Evolutionary conservation across 1,139 yeast genomes (phyloP), one percentile per base, ranked within the genome.

Genomic region (Yamadazyma spencermartinsiae): DNA sequence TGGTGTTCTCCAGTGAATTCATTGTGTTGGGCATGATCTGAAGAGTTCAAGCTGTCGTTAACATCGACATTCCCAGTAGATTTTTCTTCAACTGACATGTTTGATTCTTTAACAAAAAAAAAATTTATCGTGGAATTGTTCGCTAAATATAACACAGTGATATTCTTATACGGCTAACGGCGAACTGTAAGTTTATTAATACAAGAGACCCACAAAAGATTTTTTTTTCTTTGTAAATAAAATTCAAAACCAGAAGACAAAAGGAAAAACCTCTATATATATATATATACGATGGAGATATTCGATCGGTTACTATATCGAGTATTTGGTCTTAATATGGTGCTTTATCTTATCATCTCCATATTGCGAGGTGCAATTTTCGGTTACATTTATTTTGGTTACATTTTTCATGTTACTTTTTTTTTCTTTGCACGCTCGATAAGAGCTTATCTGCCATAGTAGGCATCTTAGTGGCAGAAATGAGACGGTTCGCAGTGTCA

Each of bases 81-180:
- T 28, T 51, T 50, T 38, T 49, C 52, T 31, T 47, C 52, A 6
- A 38, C 35, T n/a, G 52, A 40, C 51, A 48, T 46, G 16, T 13
- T 39, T 9, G 14, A 10, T 24, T 6, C 6, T 19, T 9, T 19
- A 19, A 12, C n/a, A 10, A 23, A 23, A 23, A 23, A 23, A 23
- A 23, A n/a, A n/a, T n/a, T n/a, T n/a, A n/a, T n/a, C n/a, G n/a
- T n/a, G n/a, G n/a, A n/a, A n/a, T n/a, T n/a, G n/a, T n/a, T n/a
- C n/a, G n/a, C n/a, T n/a, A n/a, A n/a, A n/a, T n/a, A n/a, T n/a
- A n/a, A n/a, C n/a, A n/a, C n/a, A n/a, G n/a, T n/a, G n/a, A 23
- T 7, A 23, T 23, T 23, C n/a, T 23, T 11, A 5, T 23, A 7
- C 4, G 26, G 7, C n/a, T 10, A 4, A 23, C 26, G 26, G 26